phyloP scores from a whole-genome alignment of 441 rosid species.

The Viola pubescens region DNA sequence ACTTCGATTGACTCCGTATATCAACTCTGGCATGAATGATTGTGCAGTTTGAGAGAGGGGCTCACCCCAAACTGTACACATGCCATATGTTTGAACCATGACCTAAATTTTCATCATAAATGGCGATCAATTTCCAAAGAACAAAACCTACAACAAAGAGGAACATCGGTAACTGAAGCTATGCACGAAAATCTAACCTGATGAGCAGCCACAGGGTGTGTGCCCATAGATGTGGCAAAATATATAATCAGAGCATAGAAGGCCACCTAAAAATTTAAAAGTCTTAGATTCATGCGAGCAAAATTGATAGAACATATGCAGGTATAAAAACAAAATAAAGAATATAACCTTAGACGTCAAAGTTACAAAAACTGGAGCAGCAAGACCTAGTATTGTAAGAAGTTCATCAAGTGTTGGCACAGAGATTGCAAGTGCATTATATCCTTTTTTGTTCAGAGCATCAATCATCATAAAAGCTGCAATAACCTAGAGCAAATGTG shows the following conservation, averaged over 20 bases:
- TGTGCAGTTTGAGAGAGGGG: conserved; percentile 94
- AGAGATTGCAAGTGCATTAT: conserved; percentile 48
- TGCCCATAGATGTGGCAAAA: conserved; percentile 88
- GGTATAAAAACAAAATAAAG: conserved; percentile 8
- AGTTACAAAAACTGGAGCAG: conserved; percentile 78
- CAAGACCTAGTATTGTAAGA: conserved; percentile 46
- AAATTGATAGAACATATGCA: background rate
- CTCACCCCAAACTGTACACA: conserved; percentile 78
- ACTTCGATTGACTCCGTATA: conserved; percentile 56
- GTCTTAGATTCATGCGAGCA: conserved; percentile 13
- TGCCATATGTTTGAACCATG: conserved; percentile 65
- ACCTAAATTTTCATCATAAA: conserved; percentile 37
- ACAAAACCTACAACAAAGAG: conserved; percentile 7
- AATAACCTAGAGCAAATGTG: conserved; percentile 47
- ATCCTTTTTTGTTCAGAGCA: conserved; percentile 68
- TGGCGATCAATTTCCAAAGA: background rate
- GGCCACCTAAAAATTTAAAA: conserved; percentile 45
- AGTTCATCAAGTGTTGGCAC: conserved; percentile 59
- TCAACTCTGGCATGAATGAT: conserved; percentile 88
- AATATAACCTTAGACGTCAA: conserved; percentile 52
- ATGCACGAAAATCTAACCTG: conserved; percentile 43
- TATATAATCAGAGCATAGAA: conserved; percentile 76
- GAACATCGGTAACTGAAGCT: conserved; percentile 1
- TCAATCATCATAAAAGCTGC: conserved; percentile 89
- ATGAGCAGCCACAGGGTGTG: conserved; percentile 71